Evolutionary conservation across 2,329 filamentous ascomycete species (phyloP), one percentile per base, ranked within the genome.

Genomic region (Parastagonospora nodorum): DNA sequence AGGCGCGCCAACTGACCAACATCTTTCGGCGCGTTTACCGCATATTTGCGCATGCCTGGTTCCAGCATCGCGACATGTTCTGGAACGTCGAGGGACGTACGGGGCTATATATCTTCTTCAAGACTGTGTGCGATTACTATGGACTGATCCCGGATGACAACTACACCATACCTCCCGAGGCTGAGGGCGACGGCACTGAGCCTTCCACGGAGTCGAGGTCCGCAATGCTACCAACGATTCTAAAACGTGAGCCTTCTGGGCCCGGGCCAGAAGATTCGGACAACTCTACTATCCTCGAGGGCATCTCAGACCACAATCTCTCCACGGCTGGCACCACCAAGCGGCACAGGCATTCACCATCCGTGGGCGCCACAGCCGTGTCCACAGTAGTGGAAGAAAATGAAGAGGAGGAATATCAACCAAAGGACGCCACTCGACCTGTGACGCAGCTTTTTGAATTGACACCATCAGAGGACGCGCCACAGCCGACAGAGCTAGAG

Each of bases 1-100:
- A 90, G 48, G 80, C 88, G 52, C 90, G 91, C 74, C 93, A 95
- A 72, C 80, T 99, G 51, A 89, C 93, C 63, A 97, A 97, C 72
- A 93, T 99, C 49, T 97, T 99, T 75, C 85, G 94, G 48, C 84
- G 94, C 11, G 84, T 97, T 42, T 96, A 99, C 74, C 85, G 94
- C 53, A 97, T 99, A 75, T 99, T 97, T 71, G 94, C 94, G 40
- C 94, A 99, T 72, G 94, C 94, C 7, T 99, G 94, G 94, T 99
- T 97, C 74, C 92, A 97, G 76, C 94, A 99, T 74, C 85, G 92
- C 39, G 88, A 89, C 48, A 90, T 97, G 45, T 99, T 97, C 74
- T 97, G 93, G 92, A 86, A 89, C 35, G 88, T 97, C 1, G 94
- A 99, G 76, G 84, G 85, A 8, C 86, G 92, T 71, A 91, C 90